Base-by-base conservation (phyloP, 257 asterid genomes). In the Voacanga thouarsii region DNA sequence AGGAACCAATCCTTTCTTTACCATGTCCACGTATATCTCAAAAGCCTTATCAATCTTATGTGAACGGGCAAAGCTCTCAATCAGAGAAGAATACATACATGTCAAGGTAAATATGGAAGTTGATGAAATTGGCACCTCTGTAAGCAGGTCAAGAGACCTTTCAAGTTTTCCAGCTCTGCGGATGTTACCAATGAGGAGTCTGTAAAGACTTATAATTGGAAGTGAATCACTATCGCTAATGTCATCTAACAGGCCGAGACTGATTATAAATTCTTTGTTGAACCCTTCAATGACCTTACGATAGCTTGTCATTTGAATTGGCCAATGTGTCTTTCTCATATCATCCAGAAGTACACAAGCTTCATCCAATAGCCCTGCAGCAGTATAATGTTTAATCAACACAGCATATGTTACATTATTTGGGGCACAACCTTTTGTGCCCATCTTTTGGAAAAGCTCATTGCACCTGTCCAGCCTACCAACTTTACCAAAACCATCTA, bases 291-390 rank as follows among this genome's bases (percentile, higher is more conserved):
- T 82, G 69, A 93, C 94, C 83, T 89, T 95, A 39, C 79, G 89
- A 85, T 89, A 90, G 85, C 89, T 88, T 67, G 91, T 83, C 75
- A 84, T 81, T 77, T 88, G 91, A 71, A 74, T 83, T 0, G 99
- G 99, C 99, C 98, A 95, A 78, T 87, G 77, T 18, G 96, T 93
- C 76, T 87, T 96, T 82, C 88, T 93, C 99, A 95, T 95, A 82
- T 95, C 98, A 85, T 93, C 96, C 67, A 93, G 87, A 80, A 91
- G 90, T 77, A 80, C 90, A 83, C 82, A 87, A 77, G 99, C 99
- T 82, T 93, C 98, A 65, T 95, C 94, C 84, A 91, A 81, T 2
- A 57, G 84, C 71, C 93, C 97, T 41, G 78, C 82, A 75, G 65
- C 79, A 84, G 96, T 89, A 63, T 90, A 92, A 83, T 88, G 97